Percentiles rank a stretch among this genome's conserved stretches.
Evolutionary conservation across 352 stramenopile genomes (phyloP).

Genomic region (Phytophthora boehmeriae): DNA sequence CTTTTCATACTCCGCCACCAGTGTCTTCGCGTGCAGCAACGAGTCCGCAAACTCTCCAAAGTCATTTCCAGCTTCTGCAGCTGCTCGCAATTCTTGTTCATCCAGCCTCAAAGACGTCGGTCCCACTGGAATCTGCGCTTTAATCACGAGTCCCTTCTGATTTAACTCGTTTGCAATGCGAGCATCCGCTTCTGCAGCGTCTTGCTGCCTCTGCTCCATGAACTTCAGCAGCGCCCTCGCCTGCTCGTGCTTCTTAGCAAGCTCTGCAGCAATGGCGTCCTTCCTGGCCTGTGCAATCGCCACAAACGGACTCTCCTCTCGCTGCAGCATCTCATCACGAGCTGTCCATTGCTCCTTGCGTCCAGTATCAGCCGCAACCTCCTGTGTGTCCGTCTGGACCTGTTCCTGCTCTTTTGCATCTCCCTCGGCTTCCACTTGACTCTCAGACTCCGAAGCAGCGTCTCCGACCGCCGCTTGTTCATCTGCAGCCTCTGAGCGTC

Average conservation of each 20-base stretch:
- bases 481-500: not conserved
- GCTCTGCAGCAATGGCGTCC: slow-evolving; percentile 36
- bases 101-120: slow-evolving; percentile 62
- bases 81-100: slow-evolving; percentile 34
- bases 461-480: not conserved
- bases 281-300: slow-evolving; percentile 42
- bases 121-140: slow-evolving; percentile 76
- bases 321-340: not conserved
- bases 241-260: slow-evolving; percentile 35
- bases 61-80: slow-evolving; percentile 1
- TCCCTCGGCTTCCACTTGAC: not conserved
- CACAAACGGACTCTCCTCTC: slow-evolving; percentile 38
- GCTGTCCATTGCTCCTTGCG: not conserved
- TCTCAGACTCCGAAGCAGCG: not conserved
- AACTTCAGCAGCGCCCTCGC: slow-evolving; percentile 49
- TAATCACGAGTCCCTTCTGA: slow-evolving; percentile 63
- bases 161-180: slow-evolving; percentile 51
- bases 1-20: slow-evolving; percentile 63
- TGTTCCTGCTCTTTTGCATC: not conserved
- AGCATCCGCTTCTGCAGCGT: slow-evolving; percentile 50
- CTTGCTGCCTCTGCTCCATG: slow-evolving; percentile 49
- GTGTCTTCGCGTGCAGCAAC: slow-evolving; percentile 59
- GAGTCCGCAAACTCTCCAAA: slow-evolving; percentile 54
- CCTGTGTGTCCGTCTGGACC: not conserved
- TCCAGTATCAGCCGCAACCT: not conserved